These are phyloP conservation scores for Quercus variabilis DNA, from an alignment of 306 rosid species.

Conservation along the genomic window DNA sequence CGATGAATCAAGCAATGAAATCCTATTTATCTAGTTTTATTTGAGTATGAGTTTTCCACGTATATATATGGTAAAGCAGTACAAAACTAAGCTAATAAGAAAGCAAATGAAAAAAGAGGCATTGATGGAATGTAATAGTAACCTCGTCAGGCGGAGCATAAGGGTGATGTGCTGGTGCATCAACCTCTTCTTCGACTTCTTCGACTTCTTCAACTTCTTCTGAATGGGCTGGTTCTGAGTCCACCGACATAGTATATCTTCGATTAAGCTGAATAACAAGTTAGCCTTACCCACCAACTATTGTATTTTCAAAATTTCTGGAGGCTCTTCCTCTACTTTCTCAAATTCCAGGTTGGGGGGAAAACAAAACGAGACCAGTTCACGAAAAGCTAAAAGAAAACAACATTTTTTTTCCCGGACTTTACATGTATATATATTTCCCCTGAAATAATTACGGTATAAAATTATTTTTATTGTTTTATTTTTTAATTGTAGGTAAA, in stretches of 20 bases:
- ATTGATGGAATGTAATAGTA: not conserved
- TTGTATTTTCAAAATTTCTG: constrained; percentile 24
- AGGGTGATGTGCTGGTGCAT: constrained; percentile 58
- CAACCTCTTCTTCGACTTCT: constrained; percentile 5
- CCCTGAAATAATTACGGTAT: too few species aligned
- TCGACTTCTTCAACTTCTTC: constrained; percentile 28
- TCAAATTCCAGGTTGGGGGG: not conserved
- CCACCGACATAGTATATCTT: constrained; percentile 37
- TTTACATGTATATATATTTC: too few species aligned
- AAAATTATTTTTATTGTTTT: too few species aligned
- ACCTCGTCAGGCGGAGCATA: constrained; percentile 73
- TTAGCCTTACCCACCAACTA: not conserved
- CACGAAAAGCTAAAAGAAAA: too few species aligned
- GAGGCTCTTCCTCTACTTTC: not conserved
- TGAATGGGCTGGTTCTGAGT: constrained; percentile 14
- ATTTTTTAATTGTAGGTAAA: too few species aligned
- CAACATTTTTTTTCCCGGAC: too few species aligned
- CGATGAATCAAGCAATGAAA: not conserved
- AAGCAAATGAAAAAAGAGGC: not conserved
- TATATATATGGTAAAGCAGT: not conserved
- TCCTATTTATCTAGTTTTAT: not conserved
- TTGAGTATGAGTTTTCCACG: too few species aligned
- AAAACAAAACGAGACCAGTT: too few species aligned
- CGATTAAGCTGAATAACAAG: too few species aligned
- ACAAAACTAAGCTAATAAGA: too few species aligned